Evolutionary conservation across 2,329 filamentous ascomycete species (phyloP).

Genomic region (Hypoxylon sp.): DNA sequence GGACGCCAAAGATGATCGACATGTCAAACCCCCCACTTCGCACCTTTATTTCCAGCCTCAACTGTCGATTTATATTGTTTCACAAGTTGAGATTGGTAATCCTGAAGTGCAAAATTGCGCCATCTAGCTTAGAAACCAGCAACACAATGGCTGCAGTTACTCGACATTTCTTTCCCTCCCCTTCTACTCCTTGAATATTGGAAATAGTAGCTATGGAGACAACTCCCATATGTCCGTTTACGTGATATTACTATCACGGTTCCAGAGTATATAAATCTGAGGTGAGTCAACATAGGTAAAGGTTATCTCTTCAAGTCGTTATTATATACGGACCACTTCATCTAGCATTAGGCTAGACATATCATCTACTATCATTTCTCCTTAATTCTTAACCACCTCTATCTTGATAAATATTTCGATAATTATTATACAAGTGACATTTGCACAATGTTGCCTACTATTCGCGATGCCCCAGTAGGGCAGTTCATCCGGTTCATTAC

Average conservation of each 20-base stretch:
- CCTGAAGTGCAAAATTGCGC: conserved; percentile 12
- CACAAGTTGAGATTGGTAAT: conserved; percentile 26
- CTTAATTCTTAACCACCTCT: neutral
- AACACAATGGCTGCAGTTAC: neutral
- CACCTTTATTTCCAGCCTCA: neutral
- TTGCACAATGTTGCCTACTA: conserved; percentile 36
- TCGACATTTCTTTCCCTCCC: neutral
- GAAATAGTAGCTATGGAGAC: conserved; percentile 23
- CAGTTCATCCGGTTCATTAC: conserved; percentile 52
- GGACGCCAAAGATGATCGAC: conserved; percentile 10
- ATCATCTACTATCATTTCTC: neutral
- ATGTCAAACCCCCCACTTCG: conserved; percentile 1
- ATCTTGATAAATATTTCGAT: neutral
- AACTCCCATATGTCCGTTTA: conserved; percentile 20
- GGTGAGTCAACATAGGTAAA: conserved; percentile 19
- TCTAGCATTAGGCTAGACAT: conserved; percentile 3
- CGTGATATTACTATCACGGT: neutral
- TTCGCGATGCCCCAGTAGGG: conserved; percentile 52
- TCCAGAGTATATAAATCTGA: conserved; percentile 18
- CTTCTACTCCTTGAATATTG: conserved; percentile 13
- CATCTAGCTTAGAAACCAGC: conserved; percentile 22
- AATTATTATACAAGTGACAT: conserved; percentile 7
- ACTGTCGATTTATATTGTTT: conserved; percentile 11
- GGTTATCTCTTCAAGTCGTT: neutral
- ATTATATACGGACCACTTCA: conserved; percentile 1